Percentiles rank a stretch among this genome's conserved stretches.
phyloP scores from a whole-genome alignment of 768 basidiomycete genomes.

The Hypholoma sublateritium region DNA sequence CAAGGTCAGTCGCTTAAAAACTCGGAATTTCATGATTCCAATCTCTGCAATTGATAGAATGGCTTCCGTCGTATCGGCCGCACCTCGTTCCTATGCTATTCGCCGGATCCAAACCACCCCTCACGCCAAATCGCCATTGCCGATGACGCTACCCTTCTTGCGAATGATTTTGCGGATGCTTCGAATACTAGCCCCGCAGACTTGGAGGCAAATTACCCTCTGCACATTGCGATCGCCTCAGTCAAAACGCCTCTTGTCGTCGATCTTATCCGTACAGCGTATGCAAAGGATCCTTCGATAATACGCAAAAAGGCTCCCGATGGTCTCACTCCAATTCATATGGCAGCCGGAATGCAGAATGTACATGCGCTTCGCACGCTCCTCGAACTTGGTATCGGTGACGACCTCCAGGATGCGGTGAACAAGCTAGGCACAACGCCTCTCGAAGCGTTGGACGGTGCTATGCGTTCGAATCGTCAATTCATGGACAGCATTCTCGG shows the following conservation, averaged over 20 bases:
- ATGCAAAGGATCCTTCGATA: background rate
- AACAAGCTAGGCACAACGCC: conserved; percentile 10
- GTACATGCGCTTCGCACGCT: conserved; percentile 5
- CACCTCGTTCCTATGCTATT: conserved; percentile 23
- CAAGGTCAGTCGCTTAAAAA: background rate
- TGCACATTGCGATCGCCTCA: conserved; percentile 5
- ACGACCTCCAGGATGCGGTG: background rate
- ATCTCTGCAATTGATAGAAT: conserved; percentile 13
- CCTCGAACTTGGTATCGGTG: conserved; percentile 1
- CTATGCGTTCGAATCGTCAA: background rate
- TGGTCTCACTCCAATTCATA: conserved; percentile 7
- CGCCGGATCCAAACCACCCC: conserved; percentile 19
- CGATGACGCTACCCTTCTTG: conserved; percentile 2
- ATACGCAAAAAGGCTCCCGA: conserved; percentile 1
- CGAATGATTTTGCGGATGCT: background rate
- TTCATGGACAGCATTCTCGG: background rate
- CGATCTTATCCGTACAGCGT: background rate
- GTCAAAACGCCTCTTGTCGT: background rate
- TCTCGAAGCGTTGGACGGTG: conserved; percentile 3
- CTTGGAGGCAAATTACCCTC: conserved; percentile 1
- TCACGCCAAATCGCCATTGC: conserved; percentile 12
- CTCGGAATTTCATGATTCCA: background rate
- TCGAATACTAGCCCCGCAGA: background rate
- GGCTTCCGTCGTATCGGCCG: conserved; percentile 26
- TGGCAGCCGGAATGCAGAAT: conserved; percentile 8